These are phyloP conservation scores for Claviceps sp. DNA, from an alignment of 2,329 filamentous ascomycete species.

Conservation along the genomic window DNA sequence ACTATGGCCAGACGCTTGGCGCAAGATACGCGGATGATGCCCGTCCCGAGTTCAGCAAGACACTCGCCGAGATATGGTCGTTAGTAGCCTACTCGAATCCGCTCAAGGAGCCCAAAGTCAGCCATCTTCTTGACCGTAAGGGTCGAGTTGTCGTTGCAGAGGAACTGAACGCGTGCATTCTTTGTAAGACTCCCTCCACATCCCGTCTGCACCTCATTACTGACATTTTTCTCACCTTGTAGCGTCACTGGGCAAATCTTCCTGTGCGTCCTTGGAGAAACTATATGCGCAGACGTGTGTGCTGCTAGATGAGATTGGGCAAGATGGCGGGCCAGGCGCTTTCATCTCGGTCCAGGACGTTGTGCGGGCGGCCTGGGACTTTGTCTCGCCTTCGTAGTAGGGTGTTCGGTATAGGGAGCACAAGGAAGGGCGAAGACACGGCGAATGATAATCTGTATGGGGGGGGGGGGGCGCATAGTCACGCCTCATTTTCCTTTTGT, in stretches of 20 bases:
- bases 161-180: constrained; percentile 83
- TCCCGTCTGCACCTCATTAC: neutral
- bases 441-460: neutral
- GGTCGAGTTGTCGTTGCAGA: constrained; percentile 74
- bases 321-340: constrained; percentile 66
- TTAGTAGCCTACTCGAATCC: constrained; percentile 80
- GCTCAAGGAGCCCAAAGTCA: constrained; percentile 57
- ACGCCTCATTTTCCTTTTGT: too few species aligned
- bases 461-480: too few species aligned
- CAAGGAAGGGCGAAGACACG: neutral
- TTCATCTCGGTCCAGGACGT: constrained; percentile 55
- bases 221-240: neutral
- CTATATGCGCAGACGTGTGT: constrained; percentile 78
- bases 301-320: constrained; percentile 67
- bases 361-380: constrained; percentile 29
- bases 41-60: constrained; percentile 55
- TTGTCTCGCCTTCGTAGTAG: neutral
- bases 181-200: constrained; percentile 44
- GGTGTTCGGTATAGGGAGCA: neutral
- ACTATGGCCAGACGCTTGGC: constrained; percentile 68
- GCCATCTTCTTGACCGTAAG: constrained; percentile 61
- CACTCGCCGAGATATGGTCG: constrained; percentile 74
- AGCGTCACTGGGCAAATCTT: constrained; percentile 87
- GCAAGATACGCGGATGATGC: constrained; percentile 63
- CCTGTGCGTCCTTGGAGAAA: constrained; percentile 70